Conservation (phyloP, 1,284 basidiomycete genomes). For the Microbotryum saponariae region DNA sequence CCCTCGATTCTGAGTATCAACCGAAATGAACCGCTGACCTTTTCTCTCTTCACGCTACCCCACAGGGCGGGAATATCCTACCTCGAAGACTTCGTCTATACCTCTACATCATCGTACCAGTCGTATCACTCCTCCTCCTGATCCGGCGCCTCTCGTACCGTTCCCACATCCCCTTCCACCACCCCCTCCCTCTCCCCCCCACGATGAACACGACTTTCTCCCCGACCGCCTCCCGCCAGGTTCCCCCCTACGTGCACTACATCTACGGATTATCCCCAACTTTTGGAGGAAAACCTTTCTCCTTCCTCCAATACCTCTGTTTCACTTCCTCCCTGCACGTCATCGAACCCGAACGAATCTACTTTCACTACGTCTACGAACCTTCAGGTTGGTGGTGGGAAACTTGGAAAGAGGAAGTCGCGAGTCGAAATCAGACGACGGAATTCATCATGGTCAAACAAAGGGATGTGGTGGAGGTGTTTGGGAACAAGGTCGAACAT, state of each 20-base stretch:
- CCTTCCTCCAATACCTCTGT: conserved; percentile 31
- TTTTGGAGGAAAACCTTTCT: conserved; percentile 31
- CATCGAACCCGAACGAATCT: conserved; percentile 19
- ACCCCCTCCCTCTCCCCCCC: not conserved
- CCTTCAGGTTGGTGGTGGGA: conserved; percentile 26
- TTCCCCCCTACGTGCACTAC: conserved; percentile 29
- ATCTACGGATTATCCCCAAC: conserved; percentile 30
- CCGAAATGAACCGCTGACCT: too few relatives aligned
- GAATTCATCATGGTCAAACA: conserved; percentile 18
- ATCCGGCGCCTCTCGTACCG: not conserved
- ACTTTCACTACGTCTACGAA: conserved; percentile 24
- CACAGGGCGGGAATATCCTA: too few relatives aligned
- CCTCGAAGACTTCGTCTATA: too few relatives aligned
- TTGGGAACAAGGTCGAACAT: conserved; percentile 34
- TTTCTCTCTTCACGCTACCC: too few relatives aligned
- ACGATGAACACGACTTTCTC: conserved; percentile 8
- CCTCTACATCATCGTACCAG: too few relatives aligned
- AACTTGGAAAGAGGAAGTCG: conserved; percentile 1
- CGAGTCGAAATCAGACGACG: not conserved
- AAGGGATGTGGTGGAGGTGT: conserved; percentile 27
- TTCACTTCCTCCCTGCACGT: conserved; percentile 19
- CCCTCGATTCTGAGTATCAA: too few relatives aligned
- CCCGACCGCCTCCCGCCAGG: conserved; percentile 3
- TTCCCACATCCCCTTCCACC: conserved; percentile 21
- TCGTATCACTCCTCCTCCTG: not conserved